phyloP scores from a whole-genome alignment of 1,139 yeast genomes.

The Hyphopichia buzzinii region DNA sequence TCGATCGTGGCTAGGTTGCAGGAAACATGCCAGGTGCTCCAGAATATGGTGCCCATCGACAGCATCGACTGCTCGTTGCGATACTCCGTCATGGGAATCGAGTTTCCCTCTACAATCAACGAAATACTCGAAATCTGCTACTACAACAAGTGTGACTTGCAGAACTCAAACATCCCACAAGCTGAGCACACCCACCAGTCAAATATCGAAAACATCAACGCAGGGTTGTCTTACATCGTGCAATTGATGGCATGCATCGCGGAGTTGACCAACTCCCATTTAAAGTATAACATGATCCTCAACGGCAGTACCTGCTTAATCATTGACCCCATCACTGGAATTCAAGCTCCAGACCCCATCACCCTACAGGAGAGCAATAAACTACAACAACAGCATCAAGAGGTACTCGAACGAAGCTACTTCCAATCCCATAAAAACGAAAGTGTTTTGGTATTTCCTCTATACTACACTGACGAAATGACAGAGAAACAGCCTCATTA shows the following conservation, averaged over 20 bases:
- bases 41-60: constrained; percentile 28
- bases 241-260: constrained; percentile 26
- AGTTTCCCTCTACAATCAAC: constrained; percentile 33
- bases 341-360: constrained; percentile 3
- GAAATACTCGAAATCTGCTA: constrained; percentile 33
- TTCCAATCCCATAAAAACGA: constrained; percentile 2
- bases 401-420: not conserved
- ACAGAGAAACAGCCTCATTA: constrained; percentile 19
- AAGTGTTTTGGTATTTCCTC: constrained; percentile 18
- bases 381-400: not conserved
- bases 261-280: constrained; percentile 21
- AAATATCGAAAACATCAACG: constrained; percentile 27
- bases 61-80: constrained; percentile 20
- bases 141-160: constrained; percentile 15
- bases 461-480: constrained; percentile 24
- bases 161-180: constrained; percentile 6
- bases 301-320: constrained; percentile 25
- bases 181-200: not conserved
- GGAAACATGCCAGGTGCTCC: constrained; percentile 16
- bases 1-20: constrained; percentile 19
- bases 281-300: constrained; percentile 28
- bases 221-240: constrained; percentile 30
- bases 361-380: not conserved
- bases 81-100: constrained; percentile 35
- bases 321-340: constrained; percentile 21